Conservation (phyloP, 2,329 filamentous ascomycete species). For the Fusarium proliferatum region DNA sequence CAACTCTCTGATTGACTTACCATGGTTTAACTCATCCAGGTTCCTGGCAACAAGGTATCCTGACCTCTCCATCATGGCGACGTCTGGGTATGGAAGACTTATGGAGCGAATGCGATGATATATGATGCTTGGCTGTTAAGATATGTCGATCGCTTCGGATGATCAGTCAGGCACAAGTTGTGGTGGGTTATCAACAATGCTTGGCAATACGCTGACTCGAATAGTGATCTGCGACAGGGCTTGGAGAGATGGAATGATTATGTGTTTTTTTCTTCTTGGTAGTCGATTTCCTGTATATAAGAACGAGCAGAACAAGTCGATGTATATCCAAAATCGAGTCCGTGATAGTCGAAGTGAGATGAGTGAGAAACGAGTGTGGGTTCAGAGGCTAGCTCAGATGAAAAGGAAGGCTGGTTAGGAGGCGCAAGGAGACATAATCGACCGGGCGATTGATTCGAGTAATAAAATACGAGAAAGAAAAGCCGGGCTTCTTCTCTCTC, state of each 20-base stretch:
- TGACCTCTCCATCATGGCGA: conserved; percentile 41
- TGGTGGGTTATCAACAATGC: conserved; percentile 19
- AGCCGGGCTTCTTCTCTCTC: conserved; percentile 22
- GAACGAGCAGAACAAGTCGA: not conserved
- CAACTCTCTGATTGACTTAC: conserved; percentile 39
- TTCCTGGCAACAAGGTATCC: conserved; percentile 42
- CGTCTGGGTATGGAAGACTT: not conserved
- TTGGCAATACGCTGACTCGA: conserved; percentile 25
- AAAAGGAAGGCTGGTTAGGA: conserved; percentile 46
- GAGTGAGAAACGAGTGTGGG: conserved; percentile 55
- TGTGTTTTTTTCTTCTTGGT: not conserved
- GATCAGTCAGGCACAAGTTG: conserved; percentile 33
- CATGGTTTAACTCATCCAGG: conserved; percentile 46
- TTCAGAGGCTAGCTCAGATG: conserved; percentile 60
- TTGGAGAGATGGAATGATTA: conserved; percentile 4
- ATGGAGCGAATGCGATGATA: conserved; percentile 4
- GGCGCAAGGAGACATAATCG: conserved; percentile 52
- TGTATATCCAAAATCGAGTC: conserved; percentile 17
- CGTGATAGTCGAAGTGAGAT: conserved; percentile 30
- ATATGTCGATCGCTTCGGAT: conserved; percentile 42
- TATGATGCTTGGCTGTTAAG: conserved; percentile 20
- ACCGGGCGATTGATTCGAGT: conserved; percentile 43
- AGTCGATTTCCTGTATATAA: conserved; percentile 3
- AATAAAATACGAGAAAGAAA: conserved; percentile 31
- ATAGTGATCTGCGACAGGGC: conserved; percentile 21